A percentile compares a stretch with the other conserved stretches of the same genome.
Conservation (phyloP, 2,329 filamentous ascomycete genomes). For the Microdochium trichocladiopsis region DNA sequence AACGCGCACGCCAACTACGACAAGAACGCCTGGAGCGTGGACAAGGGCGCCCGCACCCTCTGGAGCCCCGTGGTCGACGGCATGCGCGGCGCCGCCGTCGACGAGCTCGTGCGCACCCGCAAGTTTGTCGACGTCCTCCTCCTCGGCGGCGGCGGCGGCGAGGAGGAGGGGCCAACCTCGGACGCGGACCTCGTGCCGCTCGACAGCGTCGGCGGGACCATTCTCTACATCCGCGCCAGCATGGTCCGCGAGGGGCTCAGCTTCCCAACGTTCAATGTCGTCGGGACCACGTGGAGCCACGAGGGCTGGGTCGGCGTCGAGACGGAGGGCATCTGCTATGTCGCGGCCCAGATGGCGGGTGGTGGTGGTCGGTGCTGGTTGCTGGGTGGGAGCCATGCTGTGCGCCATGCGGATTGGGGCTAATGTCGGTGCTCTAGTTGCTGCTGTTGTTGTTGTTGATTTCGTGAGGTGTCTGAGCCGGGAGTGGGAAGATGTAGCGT, state of each 20-base stretch:
- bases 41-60: slow-evolving; percentile 7
- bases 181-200: slow-evolving; percentile 22
- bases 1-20: slow-evolving; percentile 24
- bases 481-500: too few species aligned
- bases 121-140: slow-evolving; percentile 8
- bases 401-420: slow-evolving; percentile 18
- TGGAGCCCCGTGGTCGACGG: slow-evolving; percentile 12
- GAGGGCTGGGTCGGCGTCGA: slow-evolving; percentile 26
- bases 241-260: slow-evolving; percentile 22
- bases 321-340: slow-evolving; percentile 27
- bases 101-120: slow-evolving; percentile 11
- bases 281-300: slow-evolving; percentile 24
- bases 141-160: too few species aligned
- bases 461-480: too few species aligned
- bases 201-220: slow-evolving; percentile 26
- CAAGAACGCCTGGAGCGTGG: slow-evolving; percentile 25
- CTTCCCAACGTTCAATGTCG: slow-evolving; percentile 23
- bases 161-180: slow-evolving; percentile 12
- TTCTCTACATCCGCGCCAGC: slow-evolving; percentile 23
- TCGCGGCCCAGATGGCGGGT: slow-evolving; percentile 14
- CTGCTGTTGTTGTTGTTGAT: too few species aligned
- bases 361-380: slow-evolving; percentile 18
- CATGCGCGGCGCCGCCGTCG: slow-evolving; percentile 8
- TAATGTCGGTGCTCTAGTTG: slow-evolving; percentile 1
- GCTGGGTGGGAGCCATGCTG: slow-evolving; percentile 18